Percentiles rank a stretch among this genome's conserved stretches.
phyloP scores from a whole-genome alignment of 2,329 filamentous ascomycete genomes.

The Bipolaris bicolor region DNA sequence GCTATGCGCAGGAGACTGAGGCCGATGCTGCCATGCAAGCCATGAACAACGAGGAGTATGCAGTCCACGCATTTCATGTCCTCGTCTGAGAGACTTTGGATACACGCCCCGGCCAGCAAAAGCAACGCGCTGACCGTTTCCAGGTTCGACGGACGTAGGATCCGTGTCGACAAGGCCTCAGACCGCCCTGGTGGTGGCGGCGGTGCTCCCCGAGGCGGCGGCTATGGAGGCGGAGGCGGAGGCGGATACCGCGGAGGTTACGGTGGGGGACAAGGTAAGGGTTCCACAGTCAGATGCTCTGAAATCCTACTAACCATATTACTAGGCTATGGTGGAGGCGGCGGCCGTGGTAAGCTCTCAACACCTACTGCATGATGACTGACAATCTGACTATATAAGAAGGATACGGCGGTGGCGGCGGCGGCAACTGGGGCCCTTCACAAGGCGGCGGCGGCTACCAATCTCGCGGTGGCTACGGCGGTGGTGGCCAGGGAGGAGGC shows the following conservation, averaged over 20 bases:
- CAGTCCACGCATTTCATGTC: constrained; percentile 8
- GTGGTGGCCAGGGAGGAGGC: constrained; percentile 31
- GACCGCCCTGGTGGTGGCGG: constrained; percentile 69
- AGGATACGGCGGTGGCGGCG: constrained; percentile 23
- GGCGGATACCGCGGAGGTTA: constrained; percentile 35
- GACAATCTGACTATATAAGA: constrained; percentile 11
- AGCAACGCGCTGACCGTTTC: constrained; percentile 21
- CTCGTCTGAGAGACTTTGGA: background rate
- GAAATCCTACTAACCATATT: background rate
- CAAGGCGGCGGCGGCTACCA: constrained; percentile 40
- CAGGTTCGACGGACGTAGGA: constrained; percentile 91
- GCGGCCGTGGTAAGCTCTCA: constrained; percentile 42
- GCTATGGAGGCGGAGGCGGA: constrained; percentile 35
- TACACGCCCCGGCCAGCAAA: background rate
- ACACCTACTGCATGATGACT: background rate
- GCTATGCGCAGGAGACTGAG: constrained; percentile 77
- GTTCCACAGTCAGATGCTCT: background rate
- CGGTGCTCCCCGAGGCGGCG: constrained; percentile 50
- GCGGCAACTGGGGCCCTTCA: constrained; percentile 29
- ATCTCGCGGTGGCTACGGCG: constrained; percentile 41
- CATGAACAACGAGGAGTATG: constrained; percentile 93
- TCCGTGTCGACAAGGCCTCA: constrained; percentile 94
- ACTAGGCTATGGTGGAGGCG: constrained; percentile 34
- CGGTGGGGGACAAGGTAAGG: constrained; percentile 35
- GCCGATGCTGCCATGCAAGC: constrained; percentile 75